phyloP scores from a whole-genome alignment of 2,329 filamentous ascomycete genomes.

The Claviceps fusiformis region DNA sequence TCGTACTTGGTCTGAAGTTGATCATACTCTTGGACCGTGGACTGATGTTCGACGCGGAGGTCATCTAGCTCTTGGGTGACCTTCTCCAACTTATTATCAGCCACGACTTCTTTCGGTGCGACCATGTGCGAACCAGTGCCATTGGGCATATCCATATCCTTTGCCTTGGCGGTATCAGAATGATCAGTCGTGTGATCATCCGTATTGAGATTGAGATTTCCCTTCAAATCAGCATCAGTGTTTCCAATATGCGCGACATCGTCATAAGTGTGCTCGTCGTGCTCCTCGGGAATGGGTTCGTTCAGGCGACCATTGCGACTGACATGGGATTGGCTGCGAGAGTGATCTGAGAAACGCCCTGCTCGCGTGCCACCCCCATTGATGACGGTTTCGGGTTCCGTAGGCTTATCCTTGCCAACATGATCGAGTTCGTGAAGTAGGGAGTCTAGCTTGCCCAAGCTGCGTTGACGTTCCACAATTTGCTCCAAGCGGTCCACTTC shows the following conservation, averaged over 20 bases:
- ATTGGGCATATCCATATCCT: slow-evolving; percentile 31
- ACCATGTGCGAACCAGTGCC: slow-evolving; percentile 45
- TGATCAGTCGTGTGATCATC: not conserved
- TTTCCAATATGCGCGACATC: slow-evolving; percentile 28
- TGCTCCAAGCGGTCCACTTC: slow-evolving; percentile 91
- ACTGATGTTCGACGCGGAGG: slow-evolving; percentile 80
- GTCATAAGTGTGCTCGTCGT: slow-evolving; percentile 35
- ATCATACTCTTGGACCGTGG: slow-evolving; percentile 68
- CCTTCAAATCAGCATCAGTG: not conserved
- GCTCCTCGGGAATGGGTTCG: slow-evolving; percentile 40
- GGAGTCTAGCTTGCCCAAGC: slow-evolving; percentile 86
- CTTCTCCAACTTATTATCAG: slow-evolving; percentile 82
- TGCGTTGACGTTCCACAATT: slow-evolving; percentile 88
- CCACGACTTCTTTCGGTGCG: slow-evolving; percentile 62
- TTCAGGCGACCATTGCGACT: slow-evolving; percentile 41
- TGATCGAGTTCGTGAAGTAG: slow-evolving; percentile 82
- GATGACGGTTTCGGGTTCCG: slow-evolving; percentile 14
- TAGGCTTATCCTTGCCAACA: slow-evolving; percentile 42
- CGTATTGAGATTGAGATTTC: not conserved
- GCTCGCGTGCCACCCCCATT: slow-evolving; percentile 29
- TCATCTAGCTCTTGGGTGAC: slow-evolving; percentile 87
- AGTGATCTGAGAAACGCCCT: slow-evolving; percentile 35
- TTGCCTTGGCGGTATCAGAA: slow-evolving; percentile 6
- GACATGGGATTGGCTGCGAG: slow-evolving; percentile 38
- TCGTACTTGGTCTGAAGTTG: slow-evolving; percentile 80